A percentile compares a stretch with the other conserved stretches of the same genome.
Conservation (phyloP, 139 green algal species). For the Coelastrella sp. region DNA sequence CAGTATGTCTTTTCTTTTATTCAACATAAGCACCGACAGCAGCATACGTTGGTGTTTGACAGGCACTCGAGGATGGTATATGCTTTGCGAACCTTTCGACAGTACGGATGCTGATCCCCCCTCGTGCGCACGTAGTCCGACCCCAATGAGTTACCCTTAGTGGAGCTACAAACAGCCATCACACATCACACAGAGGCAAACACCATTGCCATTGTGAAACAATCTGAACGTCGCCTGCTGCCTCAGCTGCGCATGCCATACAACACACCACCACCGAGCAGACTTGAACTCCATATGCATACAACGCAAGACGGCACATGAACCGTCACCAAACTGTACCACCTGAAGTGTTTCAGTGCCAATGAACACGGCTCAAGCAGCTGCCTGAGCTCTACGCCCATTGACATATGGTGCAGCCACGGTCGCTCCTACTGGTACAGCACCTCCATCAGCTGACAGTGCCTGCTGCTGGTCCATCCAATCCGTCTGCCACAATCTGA, state of each 20-base stretch:
- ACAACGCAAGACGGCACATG: neutral
- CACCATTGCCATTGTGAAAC: too few relatives aligned
- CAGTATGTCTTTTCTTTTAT: too few relatives aligned
- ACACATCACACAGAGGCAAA: too few relatives aligned
- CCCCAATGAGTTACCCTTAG: neutral
- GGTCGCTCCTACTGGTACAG: neutral
- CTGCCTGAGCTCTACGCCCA: conserved; percentile 14
- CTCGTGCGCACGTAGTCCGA: too few relatives aligned
- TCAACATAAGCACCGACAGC: too few relatives aligned
- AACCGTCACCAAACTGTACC: neutral
- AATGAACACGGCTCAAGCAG: neutral
- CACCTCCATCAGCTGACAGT: neutral
- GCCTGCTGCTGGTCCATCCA: conserved; percentile 26
- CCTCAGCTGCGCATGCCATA: neutral
- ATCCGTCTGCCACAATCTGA: conserved; percentile 90
- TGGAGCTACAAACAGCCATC: too few relatives aligned
- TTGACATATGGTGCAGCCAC: neutral
- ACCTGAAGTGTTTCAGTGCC: neutral
- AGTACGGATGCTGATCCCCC: too few relatives aligned
- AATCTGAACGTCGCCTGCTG: neutral
- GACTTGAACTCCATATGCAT: neutral
- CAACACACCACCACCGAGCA: neutral
- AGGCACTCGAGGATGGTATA: neutral
- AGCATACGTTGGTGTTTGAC: too few relatives aligned
- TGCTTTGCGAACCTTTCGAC: too few relatives aligned